Conservation (phyloP, 1,139 yeast species). For the Candida sp. region DNA sequence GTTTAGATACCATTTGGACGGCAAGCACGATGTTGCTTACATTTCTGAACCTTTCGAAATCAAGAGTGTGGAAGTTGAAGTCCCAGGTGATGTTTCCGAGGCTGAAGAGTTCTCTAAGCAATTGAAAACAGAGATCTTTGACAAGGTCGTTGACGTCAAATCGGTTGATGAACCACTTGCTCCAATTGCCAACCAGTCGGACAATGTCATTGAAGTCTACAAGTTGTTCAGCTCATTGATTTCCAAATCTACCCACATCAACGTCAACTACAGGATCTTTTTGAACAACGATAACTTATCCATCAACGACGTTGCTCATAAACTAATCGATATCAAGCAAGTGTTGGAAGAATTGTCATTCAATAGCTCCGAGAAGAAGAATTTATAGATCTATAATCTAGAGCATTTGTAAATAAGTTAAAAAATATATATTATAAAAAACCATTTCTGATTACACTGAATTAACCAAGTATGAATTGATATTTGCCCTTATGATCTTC, state of each 20-base stretch:
- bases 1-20: slow-evolving; percentile 73
- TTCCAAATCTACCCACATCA: slow-evolving; percentile 41
- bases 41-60: slow-evolving; percentile 78
- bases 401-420: neutral
- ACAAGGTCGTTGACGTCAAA: slow-evolving; percentile 31
- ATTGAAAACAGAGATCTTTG: slow-evolving; percentile 35
- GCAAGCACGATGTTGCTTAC: slow-evolving; percentile 72
- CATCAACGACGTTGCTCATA: slow-evolving; percentile 38
- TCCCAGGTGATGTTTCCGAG: slow-evolving; percentile 30
- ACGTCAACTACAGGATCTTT: slow-evolving; percentile 42
- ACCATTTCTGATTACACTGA: slow-evolving; percentile 6
- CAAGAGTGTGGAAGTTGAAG: slow-evolving; percentile 42
- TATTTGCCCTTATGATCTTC: slow-evolving; percentile 45
- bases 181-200: slow-evolving; percentile 26
- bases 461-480: slow-evolving; percentile 33
- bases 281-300: slow-evolving; percentile 39
- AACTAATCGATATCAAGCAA: slow-evolving; percentile 44
- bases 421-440: neutral
- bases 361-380: slow-evolving; percentile 19
- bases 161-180: slow-evolving; percentile 30
- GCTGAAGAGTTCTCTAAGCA: slow-evolving; percentile 32
- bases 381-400: slow-evolving; percentile 2
- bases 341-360: slow-evolving; percentile 49
- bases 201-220: slow-evolving; percentile 36
- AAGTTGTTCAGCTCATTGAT: slow-evolving; percentile 37